Base-by-base conservation (phyloP, 2,329 filamentous ascomycete genomes). In the Trichoderma sp. region DNA sequence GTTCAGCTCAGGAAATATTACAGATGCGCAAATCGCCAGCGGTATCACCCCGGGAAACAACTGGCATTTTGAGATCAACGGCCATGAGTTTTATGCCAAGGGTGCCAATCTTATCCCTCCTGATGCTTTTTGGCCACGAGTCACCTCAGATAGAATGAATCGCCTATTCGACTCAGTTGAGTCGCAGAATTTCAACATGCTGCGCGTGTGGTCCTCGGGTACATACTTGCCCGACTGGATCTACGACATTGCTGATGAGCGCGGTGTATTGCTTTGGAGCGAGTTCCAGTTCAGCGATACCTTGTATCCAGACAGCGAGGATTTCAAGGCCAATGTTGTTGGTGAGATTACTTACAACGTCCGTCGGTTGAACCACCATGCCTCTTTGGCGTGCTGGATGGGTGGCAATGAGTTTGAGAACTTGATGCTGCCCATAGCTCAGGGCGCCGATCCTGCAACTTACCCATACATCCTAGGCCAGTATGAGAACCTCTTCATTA, bases 21-120 rank as follows among this genome's bases (percentile, higher is more conserved):
- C 86, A 0, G 82, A 87, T 0, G 82, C 82, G 1, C 87, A 91
- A 73, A 76, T 88, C 1, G 81, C 83, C 1, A 81, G 83, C 72
- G 88, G 89, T 2, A 85, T 90, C 6, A 72, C 73, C 0, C 73
- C 75, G 0, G 76, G 76, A 2, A 76, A 73, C 83, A 86, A n/a
- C 84, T 77, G 89, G 88, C 88, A 91, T 76, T 91, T 91, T 74
- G 88, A 91, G 76, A 84, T 91, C 72, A 91, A 91, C 72, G 89
- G 89, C 0, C 84, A 87, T 63, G 85, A 88, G 14, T 89, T 91
- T 74, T 91, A 90, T 74, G 88, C 87, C 3, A 75, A 75, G 26
- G 74, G 74, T 1, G 72, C 73, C 51, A 75, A 75, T 47, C 56
- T 75, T 9, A 73, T 75, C 18, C 74, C 74, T 1, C 74, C 74